These are phyloP conservation scores for Aspergillus carlsbadensis DNA, from an alignment of 495 filamentous ascomycete genomes.

Conservation along the genomic window DNA sequence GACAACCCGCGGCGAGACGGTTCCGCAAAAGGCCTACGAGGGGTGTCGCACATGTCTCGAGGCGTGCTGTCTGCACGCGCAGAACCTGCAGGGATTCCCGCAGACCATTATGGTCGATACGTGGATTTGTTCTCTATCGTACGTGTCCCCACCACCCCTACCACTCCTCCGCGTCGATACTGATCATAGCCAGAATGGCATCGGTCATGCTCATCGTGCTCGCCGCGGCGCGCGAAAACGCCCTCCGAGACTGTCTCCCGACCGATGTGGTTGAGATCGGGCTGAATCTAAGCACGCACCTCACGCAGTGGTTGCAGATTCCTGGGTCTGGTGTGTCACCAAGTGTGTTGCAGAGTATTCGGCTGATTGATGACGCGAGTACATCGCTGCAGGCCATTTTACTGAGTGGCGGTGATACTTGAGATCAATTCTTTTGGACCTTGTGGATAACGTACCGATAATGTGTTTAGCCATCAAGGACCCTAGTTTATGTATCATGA, in stretches of 20 bases:
- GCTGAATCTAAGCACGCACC: constrained; percentile 15
- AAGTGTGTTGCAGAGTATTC: constrained; percentile 26
- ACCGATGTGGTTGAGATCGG: constrained; percentile 18
- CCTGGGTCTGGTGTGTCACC: constrained; percentile 19
- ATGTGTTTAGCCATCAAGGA: too few relatives aligned
- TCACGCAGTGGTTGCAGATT: constrained; percentile 21
- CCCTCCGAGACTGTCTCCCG: constrained; percentile 14
- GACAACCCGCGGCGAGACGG: constrained; percentile 7
- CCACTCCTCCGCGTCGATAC: background rate
- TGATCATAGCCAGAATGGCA: constrained; percentile 22
- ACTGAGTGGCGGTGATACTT: too few relatives aligned
- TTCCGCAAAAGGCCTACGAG: constrained; percentile 25
- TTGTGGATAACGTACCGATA: too few relatives aligned
- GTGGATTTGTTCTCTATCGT: constrained; percentile 51
- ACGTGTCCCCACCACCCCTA: constrained; percentile 13
- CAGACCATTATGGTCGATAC: constrained; percentile 48
- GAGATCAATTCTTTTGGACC: too few relatives aligned
- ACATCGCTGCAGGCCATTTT: background rate
- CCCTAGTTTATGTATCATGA: too few relatives aligned
- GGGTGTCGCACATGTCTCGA: constrained; percentile 38
- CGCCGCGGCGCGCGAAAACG: constrained; percentile 16
- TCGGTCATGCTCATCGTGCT: constrained; percentile 23
- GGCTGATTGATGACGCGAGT: constrained; percentile 18
- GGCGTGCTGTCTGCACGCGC: constrained; percentile 41
- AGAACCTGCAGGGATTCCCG: constrained; percentile 35